phyloP scores from a whole-genome alignment of 1,284 basidiomycete species.

The Butyriboletus appendiculatus region DNA sequence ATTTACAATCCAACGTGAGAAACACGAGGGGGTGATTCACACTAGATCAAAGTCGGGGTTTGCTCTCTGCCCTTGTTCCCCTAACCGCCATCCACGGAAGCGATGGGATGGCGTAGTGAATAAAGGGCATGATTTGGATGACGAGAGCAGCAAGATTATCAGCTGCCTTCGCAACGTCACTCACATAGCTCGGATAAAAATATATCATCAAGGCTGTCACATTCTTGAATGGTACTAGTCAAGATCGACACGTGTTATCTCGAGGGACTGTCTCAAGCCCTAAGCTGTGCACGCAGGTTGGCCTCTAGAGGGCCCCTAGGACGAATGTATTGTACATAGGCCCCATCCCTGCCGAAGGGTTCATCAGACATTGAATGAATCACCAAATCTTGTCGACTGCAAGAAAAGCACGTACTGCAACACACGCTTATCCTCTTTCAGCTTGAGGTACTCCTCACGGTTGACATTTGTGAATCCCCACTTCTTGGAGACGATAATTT shows the following conservation, averaged over 20 bases:
- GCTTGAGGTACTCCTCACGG: constrained; percentile 86
- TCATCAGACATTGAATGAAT: constrained; percentile 3
- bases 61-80: constrained; percentile 78
- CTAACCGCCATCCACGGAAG: constrained; percentile 66
- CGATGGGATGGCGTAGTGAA: constrained; percentile 71
- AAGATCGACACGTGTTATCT: constrained; percentile 6
- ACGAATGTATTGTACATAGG: constrained; percentile 88
- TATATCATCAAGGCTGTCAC: constrained; percentile 8
- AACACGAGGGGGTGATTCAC: constrained; percentile 23
- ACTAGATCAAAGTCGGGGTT: constrained; percentile 16
- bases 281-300: constrained; percentile 84
- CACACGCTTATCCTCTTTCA: constrained; percentile 88
- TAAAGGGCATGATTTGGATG: constrained; percentile 45
- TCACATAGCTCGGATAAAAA: constrained; percentile 4
- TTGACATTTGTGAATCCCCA: constrained; percentile 98
- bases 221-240: constrained; percentile 28
- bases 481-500: constrained; percentile 98
- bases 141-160: neutral
- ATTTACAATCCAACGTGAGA: constrained; percentile 17
- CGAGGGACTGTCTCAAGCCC: constrained; percentile 46
- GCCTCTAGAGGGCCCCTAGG: constrained; percentile 82
- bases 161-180: neutral
- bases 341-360: constrained; percentile 61
- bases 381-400: neutral
- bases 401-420: constrained; percentile 63